Evolutionary conservation across 169 alveolate species (phyloP).

Genomic region (Eimeria acervulina): DNA sequence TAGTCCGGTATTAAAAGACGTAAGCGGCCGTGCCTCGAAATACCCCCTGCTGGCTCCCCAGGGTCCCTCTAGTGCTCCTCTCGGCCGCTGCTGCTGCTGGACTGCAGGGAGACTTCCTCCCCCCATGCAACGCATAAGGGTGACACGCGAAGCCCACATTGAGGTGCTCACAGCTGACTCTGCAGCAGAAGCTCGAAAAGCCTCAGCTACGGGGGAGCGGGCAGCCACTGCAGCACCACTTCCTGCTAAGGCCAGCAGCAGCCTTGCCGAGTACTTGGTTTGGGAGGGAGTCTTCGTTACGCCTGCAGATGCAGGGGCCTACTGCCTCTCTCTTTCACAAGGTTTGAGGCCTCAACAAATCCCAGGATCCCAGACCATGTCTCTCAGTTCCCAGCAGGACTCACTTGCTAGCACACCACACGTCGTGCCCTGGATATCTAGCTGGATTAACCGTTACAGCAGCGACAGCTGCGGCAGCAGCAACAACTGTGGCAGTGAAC

Average conservation of each 20-base stretch:
- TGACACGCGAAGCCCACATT: slow-evolving; percentile 47
- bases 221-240: background rate
- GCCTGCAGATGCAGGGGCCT: slow-evolving; percentile 57
- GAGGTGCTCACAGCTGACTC: slow-evolving; percentile 26
- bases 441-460: slow-evolving; percentile 12
- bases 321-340: background rate
- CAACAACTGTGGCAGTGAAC: background rate
- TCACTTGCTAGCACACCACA: background rate
- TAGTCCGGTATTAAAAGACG: background rate
- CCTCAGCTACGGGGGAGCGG: background rate
- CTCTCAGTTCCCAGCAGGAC: background rate
- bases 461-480: slow-evolving; percentile 35
- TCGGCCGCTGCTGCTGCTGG: background rate
- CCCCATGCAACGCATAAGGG: slow-evolving; percentile 47
- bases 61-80: background rate
- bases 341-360: background rate
- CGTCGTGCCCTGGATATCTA: slow-evolving; percentile 19
- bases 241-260: background rate
- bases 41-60: background rate
- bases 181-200: slow-evolving; percentile 12
- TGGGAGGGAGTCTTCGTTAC: slow-evolving; percentile 43
- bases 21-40: background rate
- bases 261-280: slow-evolving; percentile 58
- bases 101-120: slow-evolving; percentile 49
- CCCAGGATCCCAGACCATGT: background rate